phyloP scores from a whole-genome alignment of 1,284 basidiomycete genomes.

The Pascua guehoae region DNA sequence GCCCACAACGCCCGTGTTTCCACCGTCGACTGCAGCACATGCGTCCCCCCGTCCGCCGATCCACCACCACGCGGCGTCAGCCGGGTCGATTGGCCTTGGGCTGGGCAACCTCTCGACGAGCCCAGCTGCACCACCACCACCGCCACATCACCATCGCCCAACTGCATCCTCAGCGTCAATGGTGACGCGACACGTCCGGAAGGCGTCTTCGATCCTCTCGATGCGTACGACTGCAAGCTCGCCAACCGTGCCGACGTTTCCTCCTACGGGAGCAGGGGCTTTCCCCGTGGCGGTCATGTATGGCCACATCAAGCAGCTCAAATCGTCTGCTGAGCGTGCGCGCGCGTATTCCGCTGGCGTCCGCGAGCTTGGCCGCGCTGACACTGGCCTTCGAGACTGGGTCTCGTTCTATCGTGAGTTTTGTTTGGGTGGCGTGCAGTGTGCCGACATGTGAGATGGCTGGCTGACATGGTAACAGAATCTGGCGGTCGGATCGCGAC shows the following conservation, averaged over 20 bases:
- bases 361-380: slow-evolving; percentile 70
- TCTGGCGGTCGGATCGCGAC: too few relatives aligned
- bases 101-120: not conserved
- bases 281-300: slow-evolving; percentile 73
- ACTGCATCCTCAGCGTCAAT: too few relatives aligned
- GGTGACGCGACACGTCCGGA: slow-evolving; percentile 15
- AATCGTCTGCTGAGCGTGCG: slow-evolving; percentile 67
- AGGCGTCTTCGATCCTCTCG: slow-evolving; percentile 33
- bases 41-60: too few relatives aligned
- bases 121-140: too few relatives aligned
- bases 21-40: too few relatives aligned
- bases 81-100: too few relatives aligned
- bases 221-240: slow-evolving; percentile 26
- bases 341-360: slow-evolving; percentile 75
- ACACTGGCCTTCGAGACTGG: slow-evolving; percentile 78
- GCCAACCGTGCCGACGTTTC: slow-evolving; percentile 20
- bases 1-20: too few relatives aligned
- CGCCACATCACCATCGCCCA: too few relatives aligned
- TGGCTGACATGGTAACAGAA: too few relatives aligned
- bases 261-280: slow-evolving; percentile 48
- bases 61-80: too few relatives aligned
- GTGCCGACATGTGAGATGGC: not conserved
- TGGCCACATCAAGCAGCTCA: slow-evolving; percentile 62
- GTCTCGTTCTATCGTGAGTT: slow-evolving; percentile 60
- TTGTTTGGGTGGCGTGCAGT: not conserved